phyloP scores from a whole-genome alignment of 331 rosid genomes.

The Ulmus americana region DNA sequence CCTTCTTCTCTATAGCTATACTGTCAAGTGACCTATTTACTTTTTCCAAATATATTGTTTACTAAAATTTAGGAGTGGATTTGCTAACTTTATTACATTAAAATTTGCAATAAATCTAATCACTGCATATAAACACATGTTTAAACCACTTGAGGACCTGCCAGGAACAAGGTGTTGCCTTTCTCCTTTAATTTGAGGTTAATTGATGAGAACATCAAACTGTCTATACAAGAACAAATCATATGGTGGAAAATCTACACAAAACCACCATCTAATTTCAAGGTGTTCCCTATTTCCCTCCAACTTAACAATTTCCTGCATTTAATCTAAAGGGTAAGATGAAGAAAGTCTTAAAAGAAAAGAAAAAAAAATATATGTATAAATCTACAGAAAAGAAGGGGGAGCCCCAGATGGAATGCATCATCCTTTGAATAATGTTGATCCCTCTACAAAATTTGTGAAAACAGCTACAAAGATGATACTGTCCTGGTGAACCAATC shows the following conservation, averaged over 20 bases:
- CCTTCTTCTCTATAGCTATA: too few relatives aligned
- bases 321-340: constrained; percentile 24
- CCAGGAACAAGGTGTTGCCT: too few relatives aligned
- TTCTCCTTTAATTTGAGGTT: too few relatives aligned
- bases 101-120: too few relatives aligned
- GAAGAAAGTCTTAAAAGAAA: constrained; percentile 11
- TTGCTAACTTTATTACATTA: too few relatives aligned
- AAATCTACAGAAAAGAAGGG: constrained; percentile 46
- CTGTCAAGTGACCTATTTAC: too few relatives aligned
- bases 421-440: constrained; percentile 28
- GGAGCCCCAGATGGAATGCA: constrained; percentile 27
- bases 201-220: too few relatives aligned
- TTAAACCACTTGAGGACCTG: too few relatives aligned
- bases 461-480: constrained; percentile 42
- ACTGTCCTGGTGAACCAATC: constrained; percentile 69
- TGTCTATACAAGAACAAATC: constrained; percentile 64
- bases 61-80: too few relatives aligned
- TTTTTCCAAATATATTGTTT: too few relatives aligned
- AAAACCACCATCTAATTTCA: constrained; percentile 33
- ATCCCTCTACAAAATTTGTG: constrained; percentile 19
- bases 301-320: constrained; percentile 25
- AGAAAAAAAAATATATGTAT: neutral
- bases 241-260: constrained; percentile 45
- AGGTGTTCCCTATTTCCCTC: constrained; percentile 30
- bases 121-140: too few relatives aligned